Base-by-base conservation (phyloP, 202 grass and related monocot genomes). In the Sporobolus alterniflorus region DNA sequence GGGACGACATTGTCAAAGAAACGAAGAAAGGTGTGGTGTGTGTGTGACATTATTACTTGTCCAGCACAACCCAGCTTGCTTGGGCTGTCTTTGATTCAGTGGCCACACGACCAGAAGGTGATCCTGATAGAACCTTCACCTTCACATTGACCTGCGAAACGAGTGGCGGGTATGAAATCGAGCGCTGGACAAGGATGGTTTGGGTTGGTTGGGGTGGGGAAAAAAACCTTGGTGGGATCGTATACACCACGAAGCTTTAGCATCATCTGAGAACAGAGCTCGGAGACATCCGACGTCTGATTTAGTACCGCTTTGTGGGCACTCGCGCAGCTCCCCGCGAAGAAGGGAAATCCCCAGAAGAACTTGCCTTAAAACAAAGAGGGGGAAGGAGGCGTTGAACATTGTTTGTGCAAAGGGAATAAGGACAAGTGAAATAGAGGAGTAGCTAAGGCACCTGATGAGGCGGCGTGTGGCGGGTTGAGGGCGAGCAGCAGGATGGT, bases 21-120 rank as follows among this genome's bases (percentile, higher is more conserved):
- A 55, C 10, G 20, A 14, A 86, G 50, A 60, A 51, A 79, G 75
- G 21, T 29, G 3, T 0, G 16, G 48, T 26, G 31, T 43, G 0
- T 29, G 47, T 43, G 42, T 32, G 2, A n/a, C 57, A 72, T 74
- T 93, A 95, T 74, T 95, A 95, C 96, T 86, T 98, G 93, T 98
- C 93, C 4, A 98, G 48, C 15, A 98, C 96, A 52, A 98, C 96
- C 96, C 93, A 98, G 85, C 76, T 95, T 16, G 96, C 96, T 14
- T 89, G 91, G 9, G 77, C 87, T 43, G 74, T 85, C 73, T 89
- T 94, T 2, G 89, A 95, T 73, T 98, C 96, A 21, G 85, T 69
- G 62, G 96, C 87, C 14, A 98, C 96, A 1, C 76, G 61, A 40
- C 96, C 89, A 43, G 76, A 85, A 68, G 89, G 80, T 21, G 87